These are phyloP conservation scores for Plasmodium reichenowi DNA, from an alignment of 169 alveolate species.

Conservation along the genomic window DNA sequence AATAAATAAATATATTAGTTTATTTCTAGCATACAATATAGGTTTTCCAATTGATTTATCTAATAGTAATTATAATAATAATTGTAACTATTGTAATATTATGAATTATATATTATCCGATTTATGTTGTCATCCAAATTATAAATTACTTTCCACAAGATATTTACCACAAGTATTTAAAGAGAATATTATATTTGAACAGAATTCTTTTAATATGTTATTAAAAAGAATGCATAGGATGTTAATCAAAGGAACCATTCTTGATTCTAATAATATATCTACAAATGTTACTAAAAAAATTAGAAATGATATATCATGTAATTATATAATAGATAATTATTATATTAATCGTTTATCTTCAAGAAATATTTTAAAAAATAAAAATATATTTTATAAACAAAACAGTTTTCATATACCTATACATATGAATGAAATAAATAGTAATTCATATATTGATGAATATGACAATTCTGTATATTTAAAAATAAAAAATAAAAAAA, in stretches of 20 bases:
- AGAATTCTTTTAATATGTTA: slow-evolving; percentile 61
- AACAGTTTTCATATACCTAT: slow-evolving; percentile 39
- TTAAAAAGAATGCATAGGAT: slow-evolving; percentile 71
- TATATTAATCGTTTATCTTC: slow-evolving; percentile 23
- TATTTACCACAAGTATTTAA: slow-evolving; percentile 67
- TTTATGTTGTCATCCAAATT: slow-evolving; percentile 65
- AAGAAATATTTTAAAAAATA: slow-evolving; percentile 9
- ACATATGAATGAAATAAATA: slow-evolving; percentile 18
- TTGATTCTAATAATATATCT: slow-evolving; percentile 14
- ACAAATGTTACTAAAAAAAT: not conserved
- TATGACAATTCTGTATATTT: slow-evolving; percentile 20
- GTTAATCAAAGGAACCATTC: slow-evolving; percentile 43
- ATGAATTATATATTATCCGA: slow-evolving; percentile 42
- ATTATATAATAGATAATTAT: not conserved
- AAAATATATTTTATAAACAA: not conserved
- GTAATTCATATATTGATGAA: slow-evolving; percentile 23
- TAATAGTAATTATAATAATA: not conserved
- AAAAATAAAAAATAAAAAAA: slow-evolving; percentile 4
- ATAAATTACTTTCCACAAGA: slow-evolving; percentile 43
- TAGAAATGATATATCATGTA: not conserved
- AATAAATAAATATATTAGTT: slow-evolving; percentile 52
- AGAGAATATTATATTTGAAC: slow-evolving; percentile 63
- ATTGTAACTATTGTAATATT: slow-evolving; percentile 44
- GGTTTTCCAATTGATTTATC: slow-evolving; percentile 47
- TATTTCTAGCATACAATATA: slow-evolving; percentile 23